Conservation (phyloP, 768 basidiomycete species). For the Hericium rajendrae region DNA sequence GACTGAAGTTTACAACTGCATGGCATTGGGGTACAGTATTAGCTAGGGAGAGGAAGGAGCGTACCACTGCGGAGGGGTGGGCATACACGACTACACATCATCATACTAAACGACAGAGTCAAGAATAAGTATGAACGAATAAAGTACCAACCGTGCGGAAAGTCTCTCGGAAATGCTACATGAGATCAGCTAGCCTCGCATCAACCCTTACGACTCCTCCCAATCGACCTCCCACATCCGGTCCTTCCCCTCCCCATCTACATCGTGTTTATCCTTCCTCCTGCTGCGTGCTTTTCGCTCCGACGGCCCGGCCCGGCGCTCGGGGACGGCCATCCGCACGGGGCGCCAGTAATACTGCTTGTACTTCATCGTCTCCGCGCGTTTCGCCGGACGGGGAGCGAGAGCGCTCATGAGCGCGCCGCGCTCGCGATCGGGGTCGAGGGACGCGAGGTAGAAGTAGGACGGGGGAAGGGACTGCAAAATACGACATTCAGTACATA, state of each 20-base stretch:
- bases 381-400: slow-evolving; percentile 53
- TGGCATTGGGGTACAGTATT: too few species aligned
- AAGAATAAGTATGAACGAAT: too few species aligned
- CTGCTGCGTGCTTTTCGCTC: background rate
- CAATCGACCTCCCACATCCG: slow-evolving; percentile 14
- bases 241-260: background rate
- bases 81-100: too few species aligned
- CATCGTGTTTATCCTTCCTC: background rate
- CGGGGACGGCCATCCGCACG: slow-evolving; percentile 20
- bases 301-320: slow-evolving; percentile 5
- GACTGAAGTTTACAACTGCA: too few species aligned
- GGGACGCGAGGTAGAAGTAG: slow-evolving; percentile 9
- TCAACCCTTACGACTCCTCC: slow-evolving; percentile 8
- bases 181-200: too few species aligned
- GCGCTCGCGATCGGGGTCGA: slow-evolving; percentile 11
- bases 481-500: background rate
- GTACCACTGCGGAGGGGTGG: too few species aligned
- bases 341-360: slow-evolving; percentile 82
- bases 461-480: slow-evolving; percentile 2
- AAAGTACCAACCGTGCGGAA: too few species aligned
- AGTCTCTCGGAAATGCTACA: too few species aligned
- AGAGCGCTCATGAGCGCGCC: slow-evolving; percentile 5
- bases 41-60: too few species aligned
- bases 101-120: too few species aligned
- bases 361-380: slow-evolving; percentile 72